phyloP scores from a whole-genome alignment of 2,329 filamentous ascomycete species.

The Coniochaeta prunicola region DNA sequence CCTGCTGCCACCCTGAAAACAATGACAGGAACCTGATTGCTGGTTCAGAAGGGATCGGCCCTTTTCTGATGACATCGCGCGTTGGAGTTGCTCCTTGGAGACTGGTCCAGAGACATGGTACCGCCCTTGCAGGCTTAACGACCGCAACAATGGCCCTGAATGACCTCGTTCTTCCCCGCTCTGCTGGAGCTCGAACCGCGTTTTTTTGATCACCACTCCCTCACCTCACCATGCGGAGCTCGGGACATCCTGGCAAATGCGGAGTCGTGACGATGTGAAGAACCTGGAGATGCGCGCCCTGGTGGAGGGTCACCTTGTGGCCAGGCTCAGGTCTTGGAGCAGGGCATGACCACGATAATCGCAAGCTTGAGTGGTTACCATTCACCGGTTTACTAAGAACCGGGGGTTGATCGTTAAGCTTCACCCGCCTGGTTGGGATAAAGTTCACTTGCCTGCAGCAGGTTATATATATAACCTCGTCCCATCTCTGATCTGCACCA shows the following conservation, averaged over 20 bases:
- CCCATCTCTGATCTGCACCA: background rate
- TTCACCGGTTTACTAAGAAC: background rate
- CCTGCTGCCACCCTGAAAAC: background rate
- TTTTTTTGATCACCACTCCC: background rate
- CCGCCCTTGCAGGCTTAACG: background rate
- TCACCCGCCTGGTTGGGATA: background rate
- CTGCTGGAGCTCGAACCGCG: background rate
- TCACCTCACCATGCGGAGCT: background rate
- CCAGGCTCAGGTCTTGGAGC: background rate
- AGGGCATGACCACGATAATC: background rate
- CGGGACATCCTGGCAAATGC: background rate
- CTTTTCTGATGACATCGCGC: slow-evolving; percentile 5
- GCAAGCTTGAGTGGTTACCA: background rate
- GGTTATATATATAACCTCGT: background rate
- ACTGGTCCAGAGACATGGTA: background rate
- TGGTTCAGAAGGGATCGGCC: slow-evolving; percentile 3
- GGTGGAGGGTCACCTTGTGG: background rate
- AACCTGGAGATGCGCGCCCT: background rate
- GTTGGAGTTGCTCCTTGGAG: background rate
- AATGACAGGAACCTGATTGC: background rate
- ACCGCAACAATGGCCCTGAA: background rate
- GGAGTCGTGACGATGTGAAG: background rate
- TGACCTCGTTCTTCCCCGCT: background rate
- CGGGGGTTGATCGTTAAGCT: background rate
- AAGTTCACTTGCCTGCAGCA: background rate